Conservation (phyloP, 2,329 filamentous ascomycete species). For the Pseudogymnoascus sp. region DNA sequence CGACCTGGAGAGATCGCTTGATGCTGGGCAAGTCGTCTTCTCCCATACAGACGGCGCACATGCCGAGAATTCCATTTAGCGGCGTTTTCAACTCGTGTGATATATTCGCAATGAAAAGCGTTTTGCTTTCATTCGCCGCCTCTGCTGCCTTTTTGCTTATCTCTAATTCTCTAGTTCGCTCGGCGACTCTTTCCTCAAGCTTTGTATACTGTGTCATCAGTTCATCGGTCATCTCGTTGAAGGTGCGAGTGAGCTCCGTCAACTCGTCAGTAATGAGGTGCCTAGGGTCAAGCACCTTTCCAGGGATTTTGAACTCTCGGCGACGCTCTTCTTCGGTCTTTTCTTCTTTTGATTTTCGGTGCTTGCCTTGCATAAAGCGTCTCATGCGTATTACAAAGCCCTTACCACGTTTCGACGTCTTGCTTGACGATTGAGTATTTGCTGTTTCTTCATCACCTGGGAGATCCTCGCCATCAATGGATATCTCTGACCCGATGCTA, state of each 20-base stretch:
- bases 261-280: slow-evolving; percentile 75
- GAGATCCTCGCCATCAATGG: slow-evolving; percentile 19
- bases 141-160: slow-evolving; percentile 87
- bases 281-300: slow-evolving; percentile 66
- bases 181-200: slow-evolving; percentile 74
- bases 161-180: slow-evolving; percentile 76
- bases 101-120: slow-evolving; percentile 94
- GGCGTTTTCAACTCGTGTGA: slow-evolving; percentile 84
- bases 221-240: slow-evolving; percentile 92
- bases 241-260: slow-evolving; percentile 74
- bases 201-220: slow-evolving; percentile 77
- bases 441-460: slow-evolving; percentile 18
- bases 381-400: slow-evolving; percentile 23
- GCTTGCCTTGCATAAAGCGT: slow-evolving; percentile 18
- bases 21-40: slow-evolving; percentile 72
- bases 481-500: slow-evolving; percentile 22
- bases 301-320: slow-evolving; percentile 68
- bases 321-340: slow-evolving; percentile 34
- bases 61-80: slow-evolving; percentile 88
- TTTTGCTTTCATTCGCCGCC: slow-evolving; percentile 95
- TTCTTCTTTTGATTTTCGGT: slow-evolving; percentile 20
- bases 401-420: slow-evolving; percentile 21
- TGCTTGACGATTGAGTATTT: slow-evolving; percentile 24
- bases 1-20: slow-evolving; percentile 74
- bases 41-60: slow-evolving; percentile 89